These are phyloP conservation scores for Gynandropsis gynandra DNA, from an alignment of 345 rosid genomes.

Conservation along the genomic window DNA sequence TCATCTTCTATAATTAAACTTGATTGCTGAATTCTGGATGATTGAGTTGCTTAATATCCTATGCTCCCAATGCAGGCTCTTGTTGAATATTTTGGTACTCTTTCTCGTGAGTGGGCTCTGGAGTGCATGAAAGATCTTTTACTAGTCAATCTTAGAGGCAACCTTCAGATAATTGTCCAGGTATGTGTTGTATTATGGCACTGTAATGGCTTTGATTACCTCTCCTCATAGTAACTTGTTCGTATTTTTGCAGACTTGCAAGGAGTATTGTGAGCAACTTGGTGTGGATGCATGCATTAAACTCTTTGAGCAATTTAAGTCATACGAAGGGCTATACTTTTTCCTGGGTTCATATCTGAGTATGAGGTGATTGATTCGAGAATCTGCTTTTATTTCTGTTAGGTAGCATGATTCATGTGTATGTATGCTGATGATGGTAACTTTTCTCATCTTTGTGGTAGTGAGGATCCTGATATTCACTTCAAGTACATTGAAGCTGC, in stretches of 20 bases:
- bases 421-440: slow-evolving; percentile 7
- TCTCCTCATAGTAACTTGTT: slow-evolving; percentile 21
- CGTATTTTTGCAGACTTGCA: slow-evolving; percentile 64
- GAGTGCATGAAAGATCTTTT: slow-evolving; percentile 99
- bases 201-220: slow-evolving; percentile 6
- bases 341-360: slow-evolving; percentile 96
- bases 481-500: slow-evolving; percentile 99
- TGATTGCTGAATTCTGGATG: slow-evolving; percentile 10
- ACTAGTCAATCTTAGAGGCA: slow-evolving; percentile 87
- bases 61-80: slow-evolving; percentile 52
- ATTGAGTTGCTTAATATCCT: slow-evolving; percentile 16
- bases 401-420: slow-evolving; percentile 12
- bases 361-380: slow-evolving; percentile 54
- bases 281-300: slow-evolving; percentile 95
- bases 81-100: slow-evolving; percentile 98
- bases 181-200: slow-evolving; percentile 31
- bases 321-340: slow-evolving; percentile 96
- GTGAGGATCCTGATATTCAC: slow-evolving; percentile 99
- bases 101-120: slow-evolving; percentile 98
- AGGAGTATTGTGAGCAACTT: slow-evolving; percentile 98
- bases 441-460: slow-evolving; percentile 30
- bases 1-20: slow-evolving; percentile 10
- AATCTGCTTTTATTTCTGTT: slow-evolving; percentile 17
- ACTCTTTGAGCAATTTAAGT: slow-evolving; percentile 96
- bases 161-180: slow-evolving; percentile 99